Percentiles rank a stretch among this genome's conserved stretches.
These are phyloP conservation scores for Gracilaria vermiculophylla DNA, from an alignment of 23 red algal genomes.

Conservation along the genomic window DNA sequence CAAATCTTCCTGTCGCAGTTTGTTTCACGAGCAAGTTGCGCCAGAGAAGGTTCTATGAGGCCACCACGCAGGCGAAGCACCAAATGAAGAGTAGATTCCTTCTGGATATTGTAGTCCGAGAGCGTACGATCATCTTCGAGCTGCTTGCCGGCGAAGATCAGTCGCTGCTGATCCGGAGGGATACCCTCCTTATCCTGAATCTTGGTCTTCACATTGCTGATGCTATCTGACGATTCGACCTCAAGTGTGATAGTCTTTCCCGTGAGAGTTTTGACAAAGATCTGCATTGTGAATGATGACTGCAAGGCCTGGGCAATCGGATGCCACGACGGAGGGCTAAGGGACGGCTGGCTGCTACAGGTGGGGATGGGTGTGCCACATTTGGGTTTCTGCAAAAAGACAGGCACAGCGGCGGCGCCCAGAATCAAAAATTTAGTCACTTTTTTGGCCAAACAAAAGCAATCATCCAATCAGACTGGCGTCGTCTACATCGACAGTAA, in stretches of 20 bases:
- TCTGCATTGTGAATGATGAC: slow-evolving; percentile 73
- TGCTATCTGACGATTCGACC: slow-evolving; percentile 96
- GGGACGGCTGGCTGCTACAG: too few relatives aligned
- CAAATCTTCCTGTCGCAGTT: slow-evolving; percentile 96
- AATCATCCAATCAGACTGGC: too few relatives aligned
- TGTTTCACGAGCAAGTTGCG: slow-evolving; percentile 84
- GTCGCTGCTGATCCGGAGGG: slow-evolving; percentile 96
- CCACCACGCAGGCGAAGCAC: slow-evolving; percentile 96
- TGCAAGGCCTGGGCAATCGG: too few relatives aligned
- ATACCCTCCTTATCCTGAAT: slow-evolving; percentile 99
- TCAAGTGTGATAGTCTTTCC: slow-evolving; percentile 99
- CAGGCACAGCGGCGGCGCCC: too few relatives aligned
- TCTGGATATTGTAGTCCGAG: slow-evolving; percentile 99
- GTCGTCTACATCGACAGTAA: too few relatives aligned
- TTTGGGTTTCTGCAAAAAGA: too few relatives aligned
- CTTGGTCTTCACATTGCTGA: slow-evolving; percentile 98
- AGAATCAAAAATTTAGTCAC: too few relatives aligned
- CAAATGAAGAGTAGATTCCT: slow-evolving; percentile 98
- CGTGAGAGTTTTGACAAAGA: slow-evolving; percentile 99
- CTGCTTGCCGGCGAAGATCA: slow-evolving; percentile 99
- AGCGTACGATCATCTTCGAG: slow-evolving; percentile 98
- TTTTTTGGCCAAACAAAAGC: too few relatives aligned
- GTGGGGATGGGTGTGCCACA: too few relatives aligned
- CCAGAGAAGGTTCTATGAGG: slow-evolving; percentile 93
- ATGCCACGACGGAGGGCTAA: too few relatives aligned